These are phyloP conservation scores for Prunus mume DNA, from an alignment of 306 rosid species.

Conservation along the genomic window DNA sequence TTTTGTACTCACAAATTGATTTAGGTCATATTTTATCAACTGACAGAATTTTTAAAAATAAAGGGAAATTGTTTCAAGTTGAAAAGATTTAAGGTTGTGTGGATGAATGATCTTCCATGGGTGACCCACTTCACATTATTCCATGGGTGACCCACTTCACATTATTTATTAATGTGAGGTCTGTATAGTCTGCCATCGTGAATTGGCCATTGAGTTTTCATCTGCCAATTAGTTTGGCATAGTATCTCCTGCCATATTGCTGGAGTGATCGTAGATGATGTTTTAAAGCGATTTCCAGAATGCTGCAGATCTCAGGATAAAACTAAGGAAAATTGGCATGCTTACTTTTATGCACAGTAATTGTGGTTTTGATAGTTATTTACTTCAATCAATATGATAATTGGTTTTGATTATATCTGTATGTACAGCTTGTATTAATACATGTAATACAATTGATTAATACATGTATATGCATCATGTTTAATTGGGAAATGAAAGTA, in stretches of 20 bases:
- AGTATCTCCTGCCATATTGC: neutral
- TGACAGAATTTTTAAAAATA: neutral
- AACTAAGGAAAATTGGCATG: neutral
- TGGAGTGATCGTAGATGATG: neutral
- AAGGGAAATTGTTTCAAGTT: neutral
- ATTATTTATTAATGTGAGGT: neutral
- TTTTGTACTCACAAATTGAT: neutral
- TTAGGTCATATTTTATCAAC: neutral
- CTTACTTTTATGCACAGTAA: neutral
- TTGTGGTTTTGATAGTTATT: neutral
- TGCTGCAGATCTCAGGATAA: neutral
- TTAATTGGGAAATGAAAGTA: too few relatives aligned
- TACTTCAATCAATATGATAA: neutral
- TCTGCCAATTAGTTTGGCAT: neutral
- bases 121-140: too few relatives aligned
- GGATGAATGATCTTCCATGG: neutral
- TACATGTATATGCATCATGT: too few relatives aligned
- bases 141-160: neutral
- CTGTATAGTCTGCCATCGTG: neutral
- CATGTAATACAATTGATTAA: too few relatives aligned
- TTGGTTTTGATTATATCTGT: neutral
- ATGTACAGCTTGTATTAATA: too few relatives aligned
- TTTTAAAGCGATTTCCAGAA: neutral
- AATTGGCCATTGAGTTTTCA: neutral
- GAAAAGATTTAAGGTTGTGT: neutral